Conservation (phyloP, 805 yeast genomes). For the Lachancea nothofagi region DNA sequence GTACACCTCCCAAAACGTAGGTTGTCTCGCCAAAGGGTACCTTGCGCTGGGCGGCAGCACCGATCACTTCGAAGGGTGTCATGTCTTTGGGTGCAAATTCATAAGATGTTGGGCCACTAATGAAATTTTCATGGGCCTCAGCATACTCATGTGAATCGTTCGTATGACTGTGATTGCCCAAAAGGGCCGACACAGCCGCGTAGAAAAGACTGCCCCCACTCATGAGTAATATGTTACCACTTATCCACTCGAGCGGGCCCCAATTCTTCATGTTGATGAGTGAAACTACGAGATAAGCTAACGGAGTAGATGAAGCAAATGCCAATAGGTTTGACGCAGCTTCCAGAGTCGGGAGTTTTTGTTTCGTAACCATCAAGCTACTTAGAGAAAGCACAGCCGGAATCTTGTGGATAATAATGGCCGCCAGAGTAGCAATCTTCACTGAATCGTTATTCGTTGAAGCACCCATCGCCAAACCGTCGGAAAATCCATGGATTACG, state of each 20-base stretch:
- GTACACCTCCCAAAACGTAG: conserved; percentile 24
- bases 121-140: background rate
- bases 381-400: conserved; percentile 60
- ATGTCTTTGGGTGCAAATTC: conserved; percentile 4
- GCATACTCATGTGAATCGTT: background rate
- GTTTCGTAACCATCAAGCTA: conserved; percentile 42
- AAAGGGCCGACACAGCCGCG: conserved; percentile 32
- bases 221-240: conserved; percentile 30
- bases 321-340: conserved; percentile 43
- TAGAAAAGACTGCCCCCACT: conserved; percentile 35
- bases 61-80: conserved; percentile 5
- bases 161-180: conserved; percentile 18
- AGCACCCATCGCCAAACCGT: conserved; percentile 60
- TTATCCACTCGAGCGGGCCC: conserved; percentile 27
- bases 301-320: conserved; percentile 33
- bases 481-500: conserved; percentile 54
- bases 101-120: background rate
- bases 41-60: background rate
- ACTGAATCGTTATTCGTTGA: conserved; percentile 38
- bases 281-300: conserved; percentile 28
- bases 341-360: conserved; percentile 34
- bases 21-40: conserved; percentile 17
- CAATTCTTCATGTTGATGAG: conserved; percentile 24
- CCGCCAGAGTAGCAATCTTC: conserved; percentile 43
- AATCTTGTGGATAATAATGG: conserved; percentile 56